A percentile compares a stretch with the other conserved stretches of the same genome.
phyloP scores from a whole-genome alignment of 805 yeast genomes.

The Saccharomycopsis sp. region DNA sequence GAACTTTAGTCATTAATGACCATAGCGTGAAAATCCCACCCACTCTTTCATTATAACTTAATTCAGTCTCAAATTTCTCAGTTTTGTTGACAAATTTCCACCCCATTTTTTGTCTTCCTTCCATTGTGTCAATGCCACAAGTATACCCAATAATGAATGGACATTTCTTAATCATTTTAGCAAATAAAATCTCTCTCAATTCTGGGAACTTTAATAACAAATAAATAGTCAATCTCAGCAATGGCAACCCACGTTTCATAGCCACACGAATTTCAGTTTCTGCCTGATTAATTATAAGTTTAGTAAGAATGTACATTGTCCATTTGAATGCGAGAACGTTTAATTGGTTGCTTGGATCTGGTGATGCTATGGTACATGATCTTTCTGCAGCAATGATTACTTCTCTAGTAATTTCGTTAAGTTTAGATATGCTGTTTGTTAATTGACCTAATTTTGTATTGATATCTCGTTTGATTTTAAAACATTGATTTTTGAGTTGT shows the following conservation, averaged over 20 bases:
- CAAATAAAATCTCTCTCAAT: constrained; percentile 39
- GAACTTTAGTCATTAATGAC: constrained; percentile 43
- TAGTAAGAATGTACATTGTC: constrained; percentile 77
- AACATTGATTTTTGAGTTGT: constrained; percentile 45
- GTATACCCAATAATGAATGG: constrained; percentile 82
- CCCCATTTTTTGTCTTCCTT: constrained; percentile 81
- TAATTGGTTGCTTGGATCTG: constrained; percentile 13
- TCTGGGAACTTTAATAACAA: constrained; percentile 45
- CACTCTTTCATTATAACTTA: constrained; percentile 75
- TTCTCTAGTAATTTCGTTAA: constrained; percentile 44
- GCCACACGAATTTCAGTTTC: constrained; percentile 84
- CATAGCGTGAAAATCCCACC: constrained; percentile 81
- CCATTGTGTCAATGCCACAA: constrained; percentile 69
- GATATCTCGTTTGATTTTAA: constrained; percentile 62
- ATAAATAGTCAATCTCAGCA: constrained; percentile 57
- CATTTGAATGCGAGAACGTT: constrained; percentile 55
- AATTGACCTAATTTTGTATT: constrained; percentile 91
- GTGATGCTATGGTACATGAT: constrained; percentile 9
- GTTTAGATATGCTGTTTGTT: constrained; percentile 61
- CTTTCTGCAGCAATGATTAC: constrained; percentile 48
- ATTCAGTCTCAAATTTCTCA: constrained; percentile 41
- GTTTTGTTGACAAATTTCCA: constrained; percentile 50
- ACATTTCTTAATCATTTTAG: constrained; percentile 86
- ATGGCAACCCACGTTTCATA: constrained; percentile 70
- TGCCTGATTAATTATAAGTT: constrained; percentile 82